These are phyloP conservation scores for Lachnellula subtilissima DNA, from an alignment of 2,329 filamentous ascomycete species.

Conservation along the genomic window DNA sequence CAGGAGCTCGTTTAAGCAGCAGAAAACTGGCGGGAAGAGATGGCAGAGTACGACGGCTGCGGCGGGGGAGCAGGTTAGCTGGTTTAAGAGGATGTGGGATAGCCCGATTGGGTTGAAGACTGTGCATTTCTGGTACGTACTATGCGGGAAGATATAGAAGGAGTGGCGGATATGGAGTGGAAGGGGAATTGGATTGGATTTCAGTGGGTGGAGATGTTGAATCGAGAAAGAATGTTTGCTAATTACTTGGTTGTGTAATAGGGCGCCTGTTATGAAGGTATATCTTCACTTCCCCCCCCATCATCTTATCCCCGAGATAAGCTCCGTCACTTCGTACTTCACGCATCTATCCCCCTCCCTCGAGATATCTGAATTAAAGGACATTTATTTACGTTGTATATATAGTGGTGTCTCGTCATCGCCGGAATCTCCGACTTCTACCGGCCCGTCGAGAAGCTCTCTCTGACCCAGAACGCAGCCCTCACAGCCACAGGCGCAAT, in stretches of 20 bases:
- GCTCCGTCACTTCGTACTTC: not conserved
- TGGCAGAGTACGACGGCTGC: conserved; percentile 65
- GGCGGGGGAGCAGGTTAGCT: conserved; percentile 39
- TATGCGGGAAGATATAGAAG: not conserved
- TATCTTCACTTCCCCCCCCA: not conserved
- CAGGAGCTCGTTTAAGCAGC: conserved; percentile 31
- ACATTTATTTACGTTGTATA: conserved; percentile 4
- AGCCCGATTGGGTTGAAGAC: conserved; percentile 82
- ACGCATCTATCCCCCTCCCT: not conserved
- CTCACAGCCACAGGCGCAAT: conserved; percentile 88
- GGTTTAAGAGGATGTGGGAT: conserved; percentile 78
- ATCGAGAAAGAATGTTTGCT: conserved; percentile 5
- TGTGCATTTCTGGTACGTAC: conserved; percentile 88
- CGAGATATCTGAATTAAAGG: not conserved
- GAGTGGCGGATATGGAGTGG: not conserved
- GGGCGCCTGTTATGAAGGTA: conserved; percentile 91
- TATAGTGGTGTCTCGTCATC: conserved; percentile 83
- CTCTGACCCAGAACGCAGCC: conserved; percentile 84
- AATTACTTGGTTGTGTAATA: conserved; percentile 33
- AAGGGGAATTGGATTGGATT: not conserved
- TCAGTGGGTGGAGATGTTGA: too few species aligned
- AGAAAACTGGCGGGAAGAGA: conserved; percentile 45
- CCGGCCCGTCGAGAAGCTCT: conserved; percentile 88
- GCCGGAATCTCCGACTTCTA: conserved; percentile 88
- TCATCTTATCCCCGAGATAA: not conserved